phyloP scores from a whole-genome alignment of 805 yeast genomes.

The Hanseniaspora thailandica region DNA sequence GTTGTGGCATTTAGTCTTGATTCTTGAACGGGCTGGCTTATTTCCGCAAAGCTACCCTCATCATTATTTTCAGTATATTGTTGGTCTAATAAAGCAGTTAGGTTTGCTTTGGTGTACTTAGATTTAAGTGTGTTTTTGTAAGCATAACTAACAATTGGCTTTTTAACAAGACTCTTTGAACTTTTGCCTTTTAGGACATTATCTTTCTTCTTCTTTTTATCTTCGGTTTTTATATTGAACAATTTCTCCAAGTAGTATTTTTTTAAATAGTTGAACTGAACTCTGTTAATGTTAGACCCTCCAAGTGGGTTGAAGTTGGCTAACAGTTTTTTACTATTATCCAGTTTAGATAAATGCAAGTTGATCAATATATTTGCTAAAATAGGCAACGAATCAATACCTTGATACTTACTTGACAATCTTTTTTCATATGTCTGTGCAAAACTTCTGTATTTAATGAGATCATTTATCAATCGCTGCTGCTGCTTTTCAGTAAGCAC shows the following conservation, averaged over 20 bases:
- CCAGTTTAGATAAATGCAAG: background rate
- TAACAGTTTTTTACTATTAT: background rate
- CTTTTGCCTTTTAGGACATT: constrained; percentile 7
- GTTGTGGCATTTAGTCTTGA: background rate
- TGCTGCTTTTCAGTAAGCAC: background rate
- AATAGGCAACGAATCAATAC: constrained; percentile 5
- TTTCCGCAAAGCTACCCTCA: background rate
- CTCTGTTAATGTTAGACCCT: background rate
- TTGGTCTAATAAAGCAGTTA: background rate
- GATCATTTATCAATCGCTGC: background rate
- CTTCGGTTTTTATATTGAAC: background rate
- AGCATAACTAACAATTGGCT: background rate
- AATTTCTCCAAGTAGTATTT: constrained; percentile 1
- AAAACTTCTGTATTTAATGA: constrained; percentile 1
- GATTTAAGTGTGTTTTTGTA: background rate
- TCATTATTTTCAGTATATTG: background rate
- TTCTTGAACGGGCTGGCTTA: background rate
- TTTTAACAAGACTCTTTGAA: background rate
- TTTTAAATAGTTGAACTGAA: constrained; percentile 2
- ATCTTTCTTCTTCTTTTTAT: background rate
- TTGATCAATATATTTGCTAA: background rate
- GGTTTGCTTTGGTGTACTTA: background rate
- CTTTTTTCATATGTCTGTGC: background rate
- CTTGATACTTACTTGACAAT: background rate
- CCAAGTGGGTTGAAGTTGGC: background rate